phyloP scores from a whole-genome alignment of 371 early-diverging fungal genomes.

The Synchytrium microbalum region DNA sequence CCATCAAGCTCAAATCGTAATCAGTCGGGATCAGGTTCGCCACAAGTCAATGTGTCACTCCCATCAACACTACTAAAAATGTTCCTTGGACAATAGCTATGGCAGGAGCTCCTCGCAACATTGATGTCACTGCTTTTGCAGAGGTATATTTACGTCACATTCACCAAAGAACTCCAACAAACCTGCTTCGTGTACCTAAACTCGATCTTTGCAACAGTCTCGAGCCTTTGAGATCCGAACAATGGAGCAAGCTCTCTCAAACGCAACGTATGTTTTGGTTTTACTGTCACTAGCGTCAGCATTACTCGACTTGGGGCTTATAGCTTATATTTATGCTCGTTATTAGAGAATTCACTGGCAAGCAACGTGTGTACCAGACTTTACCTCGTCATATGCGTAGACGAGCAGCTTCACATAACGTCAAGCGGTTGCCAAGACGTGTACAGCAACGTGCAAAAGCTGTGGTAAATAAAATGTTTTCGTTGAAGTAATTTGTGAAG shows the following conservation, averaged over 20 bases:
- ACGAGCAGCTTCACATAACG: slow-evolving; percentile 85
- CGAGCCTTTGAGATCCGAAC: slow-evolving; percentile 77
- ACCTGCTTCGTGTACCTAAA: not conserved
- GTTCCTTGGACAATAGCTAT: not conserved
- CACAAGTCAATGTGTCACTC: not conserved
- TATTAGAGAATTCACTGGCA: slow-evolving; percentile 45
- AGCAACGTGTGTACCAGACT: slow-evolving; percentile 73
- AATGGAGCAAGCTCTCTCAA: slow-evolving; percentile 60
- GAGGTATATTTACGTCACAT: slow-evolving; percentile 16
- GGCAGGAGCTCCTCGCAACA: slow-evolving; percentile 9
- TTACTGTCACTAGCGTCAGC: slow-evolving; percentile 13
- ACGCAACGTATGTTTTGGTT: slow-evolving; percentile 34
- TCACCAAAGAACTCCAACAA: not conserved
- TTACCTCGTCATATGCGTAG: slow-evolving; percentile 82
- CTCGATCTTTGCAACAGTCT: slow-evolving; percentile 15
- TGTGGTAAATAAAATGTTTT: slow-evolving; percentile 44
- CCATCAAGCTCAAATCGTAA: not conserved
- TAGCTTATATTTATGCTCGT: not conserved
- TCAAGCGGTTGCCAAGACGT: slow-evolving; percentile 71
- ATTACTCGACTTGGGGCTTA: slow-evolving; percentile 1
- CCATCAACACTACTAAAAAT: not conserved
- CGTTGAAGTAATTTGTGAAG: not conserved
- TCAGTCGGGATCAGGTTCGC: not conserved
- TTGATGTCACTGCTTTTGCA: slow-evolving; percentile 42
- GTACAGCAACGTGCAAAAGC: slow-evolving; percentile 61